Percentiles rank a stretch among this genome's conserved stretches.
Evolutionary conservation across 148 eudicot genomes (phyloP).

Genomic region (Talinum fruticosum): DNA sequence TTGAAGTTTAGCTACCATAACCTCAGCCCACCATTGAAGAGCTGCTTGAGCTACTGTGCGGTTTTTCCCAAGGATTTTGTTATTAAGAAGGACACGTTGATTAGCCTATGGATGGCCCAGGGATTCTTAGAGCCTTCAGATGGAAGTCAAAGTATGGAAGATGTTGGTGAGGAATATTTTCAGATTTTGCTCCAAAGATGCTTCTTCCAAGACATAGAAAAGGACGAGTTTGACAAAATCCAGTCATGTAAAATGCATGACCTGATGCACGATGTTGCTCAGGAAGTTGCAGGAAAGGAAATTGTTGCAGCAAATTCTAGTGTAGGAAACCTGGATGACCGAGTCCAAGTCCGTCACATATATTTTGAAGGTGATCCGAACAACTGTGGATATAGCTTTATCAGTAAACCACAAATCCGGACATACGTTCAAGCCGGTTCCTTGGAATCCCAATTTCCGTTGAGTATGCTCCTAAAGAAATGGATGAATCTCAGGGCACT

Average conservation of each 20-base stretch:
- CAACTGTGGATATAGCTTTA: not conserved
- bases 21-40: not conserved
- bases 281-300: slow-evolving; percentile 9
- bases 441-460: not conserved
- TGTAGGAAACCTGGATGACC: not conserved
- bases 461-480: not conserved
- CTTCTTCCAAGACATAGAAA: slow-evolving; percentile 16
- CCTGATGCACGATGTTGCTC: slow-evolving; percentile 20
- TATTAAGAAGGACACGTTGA: not conserved
- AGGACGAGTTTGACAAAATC: not conserved
- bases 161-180: not conserved
- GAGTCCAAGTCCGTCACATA: not conserved
- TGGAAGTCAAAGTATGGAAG: not conserved
- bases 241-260: slow-evolving; percentile 16
- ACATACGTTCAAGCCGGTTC: not conserved
- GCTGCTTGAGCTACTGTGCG: not conserved
- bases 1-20: not conserved
- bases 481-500: slow-evolving; percentile 23
- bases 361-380: not conserved
- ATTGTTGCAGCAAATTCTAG: not conserved
- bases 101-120: not conserved
- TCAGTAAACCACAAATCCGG: not conserved
- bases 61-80: not conserved
- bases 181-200: not conserved
- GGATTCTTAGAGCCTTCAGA: not conserved